Evolutionary conservation across 805 yeast genomes (phyloP).

Genomic region (Zygoascus ofunaensis): DNA sequence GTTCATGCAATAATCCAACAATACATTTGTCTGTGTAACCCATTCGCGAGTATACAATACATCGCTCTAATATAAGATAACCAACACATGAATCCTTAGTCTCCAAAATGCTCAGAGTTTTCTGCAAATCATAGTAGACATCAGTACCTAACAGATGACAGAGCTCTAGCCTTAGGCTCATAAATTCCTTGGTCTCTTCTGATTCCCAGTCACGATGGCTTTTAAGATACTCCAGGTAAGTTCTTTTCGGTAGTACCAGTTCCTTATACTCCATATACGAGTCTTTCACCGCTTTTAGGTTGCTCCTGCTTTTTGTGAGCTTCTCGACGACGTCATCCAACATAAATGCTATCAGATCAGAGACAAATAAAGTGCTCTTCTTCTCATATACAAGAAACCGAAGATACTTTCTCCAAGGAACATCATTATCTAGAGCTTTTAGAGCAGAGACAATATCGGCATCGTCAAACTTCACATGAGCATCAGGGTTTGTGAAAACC

Average conservation of each 20-base stretch:
- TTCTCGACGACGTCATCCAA: slow-evolving; percentile 27
- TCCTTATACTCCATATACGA: slow-evolving; percentile 16
- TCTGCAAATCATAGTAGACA: slow-evolving; percentile 19
- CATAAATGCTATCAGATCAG: slow-evolving; percentile 28
- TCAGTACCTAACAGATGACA: slow-evolving; percentile 18
- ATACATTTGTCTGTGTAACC: slow-evolving; percentile 28
- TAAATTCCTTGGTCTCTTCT: slow-evolving; percentile 11
- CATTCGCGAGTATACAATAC: slow-evolving; percentile 24
- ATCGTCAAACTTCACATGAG: slow-evolving; percentile 22
- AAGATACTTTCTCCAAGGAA: slow-evolving; percentile 30
- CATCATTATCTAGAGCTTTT: slow-evolving; percentile 26
- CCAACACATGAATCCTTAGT: slow-evolving; percentile 16
- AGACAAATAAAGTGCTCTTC: slow-evolving; percentile 20
- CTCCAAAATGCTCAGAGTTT: slow-evolving; percentile 19
- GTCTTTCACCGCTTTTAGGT: slow-evolving; percentile 9
- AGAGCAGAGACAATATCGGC: slow-evolving; percentile 24
- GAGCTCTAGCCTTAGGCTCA: slow-evolving; percentile 20
- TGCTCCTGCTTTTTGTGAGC: slow-evolving; percentile 4
- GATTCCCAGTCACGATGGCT: slow-evolving; percentile 5
- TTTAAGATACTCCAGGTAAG: slow-evolving; percentile 21
- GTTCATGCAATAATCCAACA: slow-evolving; percentile 23
- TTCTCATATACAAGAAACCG: slow-evolving; percentile 25
- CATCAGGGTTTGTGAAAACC: slow-evolving; percentile 23
- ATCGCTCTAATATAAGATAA: slow-evolving; percentile 26
- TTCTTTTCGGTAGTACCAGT: slow-evolving; percentile 28